Percentiles rank a stretch among this genome's conserved stretches.
phyloP scores from a whole-genome alignment of 495 filamentous ascomycete species.

The Penicillium egyptiacum region DNA sequence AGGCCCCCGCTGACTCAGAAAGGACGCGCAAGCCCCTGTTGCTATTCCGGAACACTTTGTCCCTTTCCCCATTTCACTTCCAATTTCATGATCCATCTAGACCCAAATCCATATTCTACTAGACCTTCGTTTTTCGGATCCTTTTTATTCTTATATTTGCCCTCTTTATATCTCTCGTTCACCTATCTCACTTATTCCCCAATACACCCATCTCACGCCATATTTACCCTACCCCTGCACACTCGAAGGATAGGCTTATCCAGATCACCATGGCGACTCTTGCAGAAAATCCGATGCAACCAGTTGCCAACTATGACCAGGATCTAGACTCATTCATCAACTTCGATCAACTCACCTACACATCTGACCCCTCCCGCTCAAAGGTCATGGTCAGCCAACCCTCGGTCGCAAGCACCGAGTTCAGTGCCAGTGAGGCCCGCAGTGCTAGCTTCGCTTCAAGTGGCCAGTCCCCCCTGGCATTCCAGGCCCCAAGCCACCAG shows the following conservation, averaged over 20 bases:
- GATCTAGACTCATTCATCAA: slow-evolving; percentile 53
- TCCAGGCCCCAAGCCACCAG: slow-evolving; percentile 83
- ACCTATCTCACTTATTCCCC: slow-evolving; percentile 5
- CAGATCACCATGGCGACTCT: slow-evolving; percentile 42
- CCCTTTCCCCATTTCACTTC: slow-evolving; percentile 12
- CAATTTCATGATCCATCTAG: slow-evolving; percentile 14
- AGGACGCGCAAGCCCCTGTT: slow-evolving; percentile 42
- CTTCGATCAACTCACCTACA: slow-evolving; percentile 49
- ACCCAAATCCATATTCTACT: slow-evolving; percentile 10
- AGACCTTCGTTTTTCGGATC: slow-evolving; percentile 10
- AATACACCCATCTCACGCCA: not conserved
- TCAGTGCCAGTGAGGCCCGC: slow-evolving; percentile 36
- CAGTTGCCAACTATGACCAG: slow-evolving; percentile 39
- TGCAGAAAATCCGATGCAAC: slow-evolving; percentile 40
- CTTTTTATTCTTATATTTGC: slow-evolving; percentile 4
- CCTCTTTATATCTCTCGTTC: slow-evolving; percentile 9
- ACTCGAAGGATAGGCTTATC: slow-evolving; percentile 8
- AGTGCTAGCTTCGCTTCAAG: slow-evolving; percentile 44
- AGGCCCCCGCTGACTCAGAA: slow-evolving; percentile 34
- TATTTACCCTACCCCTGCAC: not conserved
- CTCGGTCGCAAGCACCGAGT: slow-evolving; percentile 41
- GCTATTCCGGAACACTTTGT: slow-evolving; percentile 31
- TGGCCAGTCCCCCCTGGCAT: slow-evolving; percentile 53
- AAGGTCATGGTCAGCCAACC: slow-evolving; percentile 43
- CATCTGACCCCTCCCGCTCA: slow-evolving; percentile 41